Percentiles rank a stretch among this genome's conserved stretches.
phyloP scores from a whole-genome alignment of 805 yeast genomes.

The Dipodascus geniculatus region DNA sequence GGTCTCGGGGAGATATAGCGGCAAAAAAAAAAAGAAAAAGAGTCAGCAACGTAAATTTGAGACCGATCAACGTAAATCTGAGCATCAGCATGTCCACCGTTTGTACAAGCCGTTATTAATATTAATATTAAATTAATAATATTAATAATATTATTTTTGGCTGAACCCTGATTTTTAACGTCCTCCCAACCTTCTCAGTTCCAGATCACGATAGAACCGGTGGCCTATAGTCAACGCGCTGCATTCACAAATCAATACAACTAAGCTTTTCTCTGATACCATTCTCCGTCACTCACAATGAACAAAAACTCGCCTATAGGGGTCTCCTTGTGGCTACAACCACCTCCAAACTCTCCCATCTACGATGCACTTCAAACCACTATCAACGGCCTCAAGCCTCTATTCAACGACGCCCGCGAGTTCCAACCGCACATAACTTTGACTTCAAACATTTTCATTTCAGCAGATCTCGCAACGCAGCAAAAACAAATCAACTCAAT shows the following conservation, averaged over 20 bases:
- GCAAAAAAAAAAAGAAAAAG: neutral
- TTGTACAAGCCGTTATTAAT: neutral
- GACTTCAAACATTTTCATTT: conserved; percentile 44
- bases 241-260: too few relatives aligned
- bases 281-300: neutral
- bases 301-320: conserved; percentile 21
- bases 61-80: neutral
- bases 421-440: conserved; percentile 74
- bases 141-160: too few relatives aligned
- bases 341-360: conserved; percentile 41
- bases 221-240: neutral
- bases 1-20: neutral
- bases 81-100: neutral
- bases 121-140: too few relatives aligned
- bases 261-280: too few relatives aligned
- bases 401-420: conserved; percentile 59
- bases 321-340: conserved; percentile 69
- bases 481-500: conserved; percentile 45
- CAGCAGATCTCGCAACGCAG: conserved; percentile 24
- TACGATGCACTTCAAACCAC: conserved; percentile 46
- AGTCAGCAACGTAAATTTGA: neutral
- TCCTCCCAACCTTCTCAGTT: too few relatives aligned
- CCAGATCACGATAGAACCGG: too few relatives aligned
- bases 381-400: conserved; percentile 52
- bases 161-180: too few relatives aligned